These are phyloP conservation scores for Kwoniella shivajii DNA, from an alignment of 1,284 basidiomycete species.

Conservation along the genomic window DNA sequence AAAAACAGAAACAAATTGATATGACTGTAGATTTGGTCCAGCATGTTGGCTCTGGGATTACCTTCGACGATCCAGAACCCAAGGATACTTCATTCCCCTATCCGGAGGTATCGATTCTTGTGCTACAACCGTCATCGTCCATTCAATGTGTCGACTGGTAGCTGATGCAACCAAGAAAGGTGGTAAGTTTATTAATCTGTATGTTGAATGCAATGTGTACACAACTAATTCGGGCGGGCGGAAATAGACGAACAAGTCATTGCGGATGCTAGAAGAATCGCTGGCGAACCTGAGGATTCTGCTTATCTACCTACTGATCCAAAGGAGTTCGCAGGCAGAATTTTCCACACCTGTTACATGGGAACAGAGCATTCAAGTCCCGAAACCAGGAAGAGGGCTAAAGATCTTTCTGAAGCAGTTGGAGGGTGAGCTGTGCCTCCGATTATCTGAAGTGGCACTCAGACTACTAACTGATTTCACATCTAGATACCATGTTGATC, in stretches of 20 bases:
- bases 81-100: slow-evolving; percentile 94
- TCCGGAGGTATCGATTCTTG: slow-evolving; percentile 99
- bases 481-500: slow-evolving; percentile 82
- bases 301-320: slow-evolving; percentile 81
- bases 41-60: slow-evolving; percentile 99
- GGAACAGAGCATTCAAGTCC: slow-evolving; percentile 91
- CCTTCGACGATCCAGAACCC: slow-evolving; percentile 85
- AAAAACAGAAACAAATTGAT: too few relatives aligned
- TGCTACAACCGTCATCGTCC: slow-evolving; percentile 92
- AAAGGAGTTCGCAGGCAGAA: slow-evolving; percentile 77
- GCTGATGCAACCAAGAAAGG: slow-evolving; percentile 70
- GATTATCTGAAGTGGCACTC: neutral
- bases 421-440: slow-evolving; percentile 65
- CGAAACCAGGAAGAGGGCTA: slow-evolving; percentile 85
- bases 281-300: slow-evolving; percentile 77
- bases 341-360: slow-evolving; percentile 99
- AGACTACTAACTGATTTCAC: neutral
- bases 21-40: slow-evolving; percentile 85
- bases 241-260: slow-evolving; percentile 81
- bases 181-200: slow-evolving; percentile 58
- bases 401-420: slow-evolving; percentile 80
- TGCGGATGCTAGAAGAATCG: slow-evolving; percentile 83
- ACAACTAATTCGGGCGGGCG: slow-evolving; percentile 76
- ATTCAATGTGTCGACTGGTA: slow-evolving; percentile 93
- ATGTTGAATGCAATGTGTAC: slow-evolving; percentile 60